These are phyloP conservation scores for Ophiognomonia clavigignenti-juglandacearum DNA, from an alignment of 2,329 filamentous ascomycete species.

Conservation along the genomic window DNA sequence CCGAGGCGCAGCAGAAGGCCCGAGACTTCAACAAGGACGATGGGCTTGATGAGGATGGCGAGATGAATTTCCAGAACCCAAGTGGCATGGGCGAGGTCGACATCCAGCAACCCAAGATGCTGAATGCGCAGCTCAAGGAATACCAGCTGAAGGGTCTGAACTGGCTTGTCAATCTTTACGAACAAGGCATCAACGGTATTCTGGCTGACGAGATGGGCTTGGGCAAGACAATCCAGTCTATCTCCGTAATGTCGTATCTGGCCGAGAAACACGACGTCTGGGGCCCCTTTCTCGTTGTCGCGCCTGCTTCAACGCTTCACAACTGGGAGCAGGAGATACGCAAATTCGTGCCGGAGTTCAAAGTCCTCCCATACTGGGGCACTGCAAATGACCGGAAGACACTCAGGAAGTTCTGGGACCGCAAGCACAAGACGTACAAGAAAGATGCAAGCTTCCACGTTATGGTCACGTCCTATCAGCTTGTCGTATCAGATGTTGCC, in stretches of 20 bases:
- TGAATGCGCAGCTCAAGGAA: constrained; percentile 92
- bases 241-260: constrained; percentile 98
- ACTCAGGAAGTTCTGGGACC: constrained; percentile 97
- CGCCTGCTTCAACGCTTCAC: constrained; percentile 91
- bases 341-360: constrained; percentile 89
- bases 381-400: constrained; percentile 92
- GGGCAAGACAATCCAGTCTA: constrained; percentile 97
- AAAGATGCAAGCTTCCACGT: constrained; percentile 94
- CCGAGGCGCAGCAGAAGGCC: constrained; percentile 89
- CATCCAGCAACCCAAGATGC: constrained; percentile 88
- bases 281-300: constrained; percentile 96
- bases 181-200: constrained; percentile 99
- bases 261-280: constrained; percentile 97
- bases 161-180: constrained; percentile 97
- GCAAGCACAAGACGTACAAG: constrained; percentile 93
- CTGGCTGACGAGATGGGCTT: constrained; percentile 99
- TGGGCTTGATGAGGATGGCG: constrained; percentile 79
- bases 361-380: constrained; percentile 97
- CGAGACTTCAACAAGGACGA: constrained; percentile 81
- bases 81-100: constrained; percentile 91
- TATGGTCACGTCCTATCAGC: constrained; percentile 91
- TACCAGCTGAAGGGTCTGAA: constrained; percentile 99
- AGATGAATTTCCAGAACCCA: constrained; percentile 99
- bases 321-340: constrained; percentile 99
- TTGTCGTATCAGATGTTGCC: constrained; percentile 90